Base-by-base conservation (phyloP, 805 yeast genomes). In the Schizosaccharomyces octosporus region DNA sequence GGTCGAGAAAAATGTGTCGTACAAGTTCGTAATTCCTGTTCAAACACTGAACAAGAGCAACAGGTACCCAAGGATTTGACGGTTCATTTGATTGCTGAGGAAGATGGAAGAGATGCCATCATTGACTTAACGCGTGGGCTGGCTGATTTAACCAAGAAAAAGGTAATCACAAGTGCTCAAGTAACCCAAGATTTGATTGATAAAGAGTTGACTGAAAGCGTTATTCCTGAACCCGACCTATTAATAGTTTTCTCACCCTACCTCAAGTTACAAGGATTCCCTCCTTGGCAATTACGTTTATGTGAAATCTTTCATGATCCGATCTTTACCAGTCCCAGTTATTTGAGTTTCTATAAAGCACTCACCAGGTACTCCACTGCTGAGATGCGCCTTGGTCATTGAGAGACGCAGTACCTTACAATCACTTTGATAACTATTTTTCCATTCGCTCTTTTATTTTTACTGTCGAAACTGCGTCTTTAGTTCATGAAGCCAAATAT, bases 251-350 rank as follows among this genome's bases (percentile, higher is more conserved):
- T 90, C 70, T 87, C 87, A 24, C 95, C 97, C n/a, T 76, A 77
- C 13, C 75, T 93, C 64, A 95, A 88, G 69, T 77, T 93, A 60
- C 95, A 88, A 71, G 97, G 95, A 19, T 93, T 83, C 71, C 97
- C 97, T 24, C 98, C 98, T 36, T 93, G 98, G 98, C 97, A 90
- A 69, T 80, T 87, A 43, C 79, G 98, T 64, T 78, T 94, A 61
- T 80, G 88, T 5, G 98, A 93, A 69, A 81, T 93, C 68, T 89
- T 83, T 72, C 85, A 94, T 86, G 90, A 87, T 68, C 84, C 84
- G 1, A 95, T 87, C 70, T 88, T 88, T 70, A 81, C 78, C 63
- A 81, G 78, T 62, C 95, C 87, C 59, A 79, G 81, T 45, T 89
- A 89, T 70, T 83, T 89, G 15, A 93, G 87, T 21, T 89, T 86